Percentiles rank a stretch among this genome's conserved stretches.
Evolutionary conservation across 192 early-diverging fungal species (phyloP).

Genomic region (Phycomyces nitens): DNA sequence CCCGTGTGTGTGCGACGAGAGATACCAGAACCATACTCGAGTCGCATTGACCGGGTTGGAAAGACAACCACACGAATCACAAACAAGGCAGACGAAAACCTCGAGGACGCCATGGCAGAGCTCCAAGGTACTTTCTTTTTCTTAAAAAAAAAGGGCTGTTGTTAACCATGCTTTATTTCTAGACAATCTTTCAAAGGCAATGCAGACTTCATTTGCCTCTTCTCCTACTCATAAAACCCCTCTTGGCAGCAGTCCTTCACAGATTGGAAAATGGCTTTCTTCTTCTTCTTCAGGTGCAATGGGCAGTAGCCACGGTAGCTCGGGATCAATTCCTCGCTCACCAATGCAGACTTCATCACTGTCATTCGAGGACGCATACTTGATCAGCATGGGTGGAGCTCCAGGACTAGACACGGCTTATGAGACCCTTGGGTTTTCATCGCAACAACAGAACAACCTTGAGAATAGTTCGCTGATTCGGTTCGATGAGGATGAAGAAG

Average conservation of each 20-base stretch:
- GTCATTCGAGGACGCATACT: conserved; percentile 60
- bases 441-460: neutral
- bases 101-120: conserved; percentile 37
- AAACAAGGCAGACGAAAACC: conserved; percentile 24
- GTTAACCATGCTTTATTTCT: neutral
- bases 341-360: conserved; percentile 25
- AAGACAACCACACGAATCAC: conserved; percentile 33
- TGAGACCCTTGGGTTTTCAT: neutral
- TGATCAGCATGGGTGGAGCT: conserved; percentile 42
- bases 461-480: conserved; percentile 30
- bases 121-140: conserved; percentile 26
- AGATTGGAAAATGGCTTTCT: conserved; percentile 26
- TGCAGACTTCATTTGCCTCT: conserved; percentile 36
- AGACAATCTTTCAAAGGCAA: conserved; percentile 40
- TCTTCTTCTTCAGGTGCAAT: conserved; percentile 29
- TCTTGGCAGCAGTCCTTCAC: conserved; percentile 16
- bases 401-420: conserved; percentile 9
- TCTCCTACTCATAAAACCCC: conserved; percentile 10
- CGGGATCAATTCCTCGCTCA: neutral
- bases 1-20: conserved; percentile 44
- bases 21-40: conserved; percentile 41
- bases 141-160: neutral
- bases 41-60: conserved; percentile 24
- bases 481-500: conserved; percentile 26
- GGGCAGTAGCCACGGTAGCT: neutral